Conservation (phyloP, 345 rosid genomes). For the Cardamine chenopodiifolia region DNA sequence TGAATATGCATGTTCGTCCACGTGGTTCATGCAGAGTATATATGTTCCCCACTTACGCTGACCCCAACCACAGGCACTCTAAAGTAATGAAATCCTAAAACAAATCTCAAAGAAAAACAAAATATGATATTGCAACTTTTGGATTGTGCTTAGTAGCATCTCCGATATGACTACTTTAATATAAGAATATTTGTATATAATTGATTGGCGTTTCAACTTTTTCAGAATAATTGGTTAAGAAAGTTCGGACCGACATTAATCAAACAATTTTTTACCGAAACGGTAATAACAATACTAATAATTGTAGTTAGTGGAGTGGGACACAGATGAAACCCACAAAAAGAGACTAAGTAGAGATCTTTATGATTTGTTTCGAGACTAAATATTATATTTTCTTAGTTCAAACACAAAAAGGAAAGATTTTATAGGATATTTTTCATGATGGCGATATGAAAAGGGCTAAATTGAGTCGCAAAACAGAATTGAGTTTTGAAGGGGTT, state of each 20-base stretch:
- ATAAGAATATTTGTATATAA: constrained; percentile 12
- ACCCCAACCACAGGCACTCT: constrained; percentile 31
- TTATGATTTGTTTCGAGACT: not conserved
- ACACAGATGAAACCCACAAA: constrained; percentile 25
- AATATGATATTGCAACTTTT: constrained; percentile 21
- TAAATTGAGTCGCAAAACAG: not conserved
- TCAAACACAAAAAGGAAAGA: not conserved
- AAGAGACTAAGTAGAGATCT: constrained; percentile 4
- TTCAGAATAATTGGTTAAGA: constrained; percentile 30
- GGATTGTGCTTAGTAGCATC: constrained; percentile 9
- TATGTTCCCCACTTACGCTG: constrained; percentile 43
- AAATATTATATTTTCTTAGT: not conserved
- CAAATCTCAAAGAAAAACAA: constrained; percentile 24
- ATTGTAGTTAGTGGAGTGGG: not conserved
- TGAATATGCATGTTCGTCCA: constrained; percentile 43
- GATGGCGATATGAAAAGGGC: not conserved
- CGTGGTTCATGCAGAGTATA: constrained; percentile 46
- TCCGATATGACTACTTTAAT: constrained; percentile 19
- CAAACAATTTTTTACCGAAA: constrained; percentile 10
- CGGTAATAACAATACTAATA: constrained; percentile 22
- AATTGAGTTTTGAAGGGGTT: not conserved
- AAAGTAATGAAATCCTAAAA: constrained; percentile 26
- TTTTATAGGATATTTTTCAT: not conserved
- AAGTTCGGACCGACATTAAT: constrained; percentile 20
- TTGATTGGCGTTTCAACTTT: constrained; percentile 21